These are phyloP conservation scores for Crithidia fasciculata DNA, from an alignment of 208 protist species.

Conservation along the genomic window DNA sequence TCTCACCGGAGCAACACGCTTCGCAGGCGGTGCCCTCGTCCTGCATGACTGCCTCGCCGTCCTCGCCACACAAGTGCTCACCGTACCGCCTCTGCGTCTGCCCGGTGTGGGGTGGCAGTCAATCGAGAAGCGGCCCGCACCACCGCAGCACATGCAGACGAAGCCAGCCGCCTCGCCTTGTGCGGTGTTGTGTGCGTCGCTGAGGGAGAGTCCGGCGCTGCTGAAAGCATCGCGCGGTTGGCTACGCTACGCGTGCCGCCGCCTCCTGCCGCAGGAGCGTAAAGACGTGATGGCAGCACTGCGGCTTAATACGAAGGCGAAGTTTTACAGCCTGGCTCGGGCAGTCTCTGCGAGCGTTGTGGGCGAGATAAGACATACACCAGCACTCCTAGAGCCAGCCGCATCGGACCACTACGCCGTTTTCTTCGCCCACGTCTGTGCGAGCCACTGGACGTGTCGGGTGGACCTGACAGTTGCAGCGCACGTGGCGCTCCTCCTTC, in stretches of 20 bases:
- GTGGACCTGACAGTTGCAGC: slow-evolving; percentile 26
- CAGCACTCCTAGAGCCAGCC: too few relatives aligned
- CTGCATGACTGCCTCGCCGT: slow-evolving; percentile 28
- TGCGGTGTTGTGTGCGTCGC: neutral
- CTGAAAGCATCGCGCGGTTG: slow-evolving; percentile 28
- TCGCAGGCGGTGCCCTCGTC: slow-evolving; percentile 5
- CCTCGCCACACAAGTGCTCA: slow-evolving; percentile 18
- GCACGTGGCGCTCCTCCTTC: slow-evolving; percentile 25
- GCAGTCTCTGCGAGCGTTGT: neutral
- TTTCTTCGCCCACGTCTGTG: slow-evolving; percentile 10
- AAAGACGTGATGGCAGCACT: slow-evolving; percentile 13
- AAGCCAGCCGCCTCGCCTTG: neutral
- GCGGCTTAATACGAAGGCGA: neutral
- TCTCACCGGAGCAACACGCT: slow-evolving; percentile 25
- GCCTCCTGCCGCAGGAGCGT: slow-evolving; percentile 14
- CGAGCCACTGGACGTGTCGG: slow-evolving; percentile 22
- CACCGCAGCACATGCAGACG: neutral
- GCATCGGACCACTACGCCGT: slow-evolving; percentile 10
- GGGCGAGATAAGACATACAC: too few relatives aligned
- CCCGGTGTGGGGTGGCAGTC: neutral
- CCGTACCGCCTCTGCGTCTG: slow-evolving; percentile 21
- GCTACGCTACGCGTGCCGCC: slow-evolving; percentile 35
- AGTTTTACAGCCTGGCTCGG: neutral
- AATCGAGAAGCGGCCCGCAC: neutral
- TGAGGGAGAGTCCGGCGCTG: slow-evolving; percentile 9